These are phyloP conservation scores for Lepiota venenata DNA, from an alignment of 768 basidiomycete genomes.

Conservation along the genomic window DNA sequence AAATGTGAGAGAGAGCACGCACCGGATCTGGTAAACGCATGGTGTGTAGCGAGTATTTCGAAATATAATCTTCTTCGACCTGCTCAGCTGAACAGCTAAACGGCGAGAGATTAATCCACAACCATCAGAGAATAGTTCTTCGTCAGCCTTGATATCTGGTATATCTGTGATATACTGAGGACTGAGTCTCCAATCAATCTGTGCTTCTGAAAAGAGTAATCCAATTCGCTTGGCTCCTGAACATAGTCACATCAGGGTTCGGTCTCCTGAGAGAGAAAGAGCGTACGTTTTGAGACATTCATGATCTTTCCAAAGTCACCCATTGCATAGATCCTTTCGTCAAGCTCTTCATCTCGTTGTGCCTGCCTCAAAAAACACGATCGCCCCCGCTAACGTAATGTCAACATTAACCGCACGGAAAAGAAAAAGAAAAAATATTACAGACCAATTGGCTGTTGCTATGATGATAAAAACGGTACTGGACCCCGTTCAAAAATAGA, in stretches of 20 bases:
- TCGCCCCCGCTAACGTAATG: constrained; percentile 43
- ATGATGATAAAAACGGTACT: constrained; percentile 70
- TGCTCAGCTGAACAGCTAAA: constrained; percentile 51
- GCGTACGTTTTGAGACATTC: constrained; percentile 61
- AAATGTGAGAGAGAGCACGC: constrained; percentile 1
- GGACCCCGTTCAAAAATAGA: constrained; percentile 50
- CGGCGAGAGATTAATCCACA: constrained; percentile 59
- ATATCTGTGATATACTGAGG: constrained; percentile 51
- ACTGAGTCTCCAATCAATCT: constrained; percentile 53
- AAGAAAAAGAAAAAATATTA: neutral
- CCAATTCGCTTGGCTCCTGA: constrained; percentile 69
- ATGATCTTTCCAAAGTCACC: constrained; percentile 61
- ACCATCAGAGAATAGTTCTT: constrained; percentile 65
- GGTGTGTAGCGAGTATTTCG: constrained; percentile 56
- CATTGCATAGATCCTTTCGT: constrained; percentile 50
- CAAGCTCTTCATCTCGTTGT: constrained; percentile 50
- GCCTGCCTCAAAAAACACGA: constrained; percentile 64
- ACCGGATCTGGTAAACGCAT: constrained; percentile 63
- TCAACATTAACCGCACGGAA: neutral
- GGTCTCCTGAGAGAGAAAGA: neutral
- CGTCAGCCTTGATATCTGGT: constrained; percentile 51
- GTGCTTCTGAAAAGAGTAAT: constrained; percentile 60
- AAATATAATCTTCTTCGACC: constrained; percentile 51
- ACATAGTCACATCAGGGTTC: too few species aligned
- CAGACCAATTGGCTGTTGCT: constrained; percentile 67